A percentile compares a stretch with the other conserved stretches of the same genome.
Evolutionary conservation across 176 grass and related monocot genomes (phyloP).

Genomic region (Cenchrus fungigraminus): DNA sequence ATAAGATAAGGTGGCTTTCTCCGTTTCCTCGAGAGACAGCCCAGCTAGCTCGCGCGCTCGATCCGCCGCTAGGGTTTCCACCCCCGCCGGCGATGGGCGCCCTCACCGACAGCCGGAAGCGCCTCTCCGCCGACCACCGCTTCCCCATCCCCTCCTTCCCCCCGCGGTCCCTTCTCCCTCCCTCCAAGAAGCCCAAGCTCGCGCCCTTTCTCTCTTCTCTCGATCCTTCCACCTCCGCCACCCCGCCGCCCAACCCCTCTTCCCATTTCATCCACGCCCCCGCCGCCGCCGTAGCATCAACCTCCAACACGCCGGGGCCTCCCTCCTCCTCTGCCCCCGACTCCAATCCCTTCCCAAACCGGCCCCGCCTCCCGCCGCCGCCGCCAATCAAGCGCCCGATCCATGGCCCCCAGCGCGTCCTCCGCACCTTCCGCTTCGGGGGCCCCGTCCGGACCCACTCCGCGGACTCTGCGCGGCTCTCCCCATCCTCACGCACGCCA

Average conservation of each 20-base stretch:
- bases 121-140: slow-evolving; percentile 55
- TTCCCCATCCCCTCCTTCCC: slow-evolving; percentile 27
- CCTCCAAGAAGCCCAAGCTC: slow-evolving; percentile 36
- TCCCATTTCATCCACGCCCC: background rate
- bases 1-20: no score
- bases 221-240: slow-evolving; percentile 16
- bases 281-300: background rate
- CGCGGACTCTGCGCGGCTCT: background rate
- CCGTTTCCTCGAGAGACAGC: background rate
- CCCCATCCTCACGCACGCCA: background rate
- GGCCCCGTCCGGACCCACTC: background rate
- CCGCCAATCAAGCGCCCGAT: slow-evolving; percentile 28
- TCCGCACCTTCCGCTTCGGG: slow-evolving; percentile 53
- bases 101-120: slow-evolving; percentile 83
- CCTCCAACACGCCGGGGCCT: background rate
- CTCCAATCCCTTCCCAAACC: background rate
- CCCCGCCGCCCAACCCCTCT: slow-evolving; percentile 13
- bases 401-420: slow-evolving; percentile 55
- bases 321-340: slow-evolving; percentile 1
- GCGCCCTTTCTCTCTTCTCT: background rate
- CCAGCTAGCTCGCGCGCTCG: slow-evolving; percentile 4
- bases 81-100: slow-evolving; percentile 61
- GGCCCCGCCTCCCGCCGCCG: slow-evolving; percentile 41
- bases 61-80: slow-evolving; percentile 56
- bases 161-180: slow-evolving; percentile 3